A percentile compares a stretch with the other conserved stretches of the same genome.
phyloP scores from a whole-genome alignment of 768 basidiomycete species.

The Suillus plorans region DNA sequence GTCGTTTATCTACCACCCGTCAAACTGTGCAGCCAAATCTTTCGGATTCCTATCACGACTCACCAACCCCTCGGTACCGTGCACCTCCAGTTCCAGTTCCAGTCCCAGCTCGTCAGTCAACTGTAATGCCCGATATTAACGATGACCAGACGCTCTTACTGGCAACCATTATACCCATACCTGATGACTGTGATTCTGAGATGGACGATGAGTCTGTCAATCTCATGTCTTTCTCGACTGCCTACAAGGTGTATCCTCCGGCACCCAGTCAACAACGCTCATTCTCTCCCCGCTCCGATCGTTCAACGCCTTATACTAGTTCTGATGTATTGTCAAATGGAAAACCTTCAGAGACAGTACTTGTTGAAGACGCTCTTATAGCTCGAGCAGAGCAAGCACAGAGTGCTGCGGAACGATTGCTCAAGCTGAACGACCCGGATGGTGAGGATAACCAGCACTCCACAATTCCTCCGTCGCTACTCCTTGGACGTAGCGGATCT shows the following conservation, averaged over 20 bases:
- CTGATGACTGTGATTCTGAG: conserved; percentile 73
- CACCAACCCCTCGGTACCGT: conserved; percentile 21
- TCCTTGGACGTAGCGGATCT: conserved; percentile 40
- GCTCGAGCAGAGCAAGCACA: conserved; percentile 92
- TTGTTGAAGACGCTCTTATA: conserved; percentile 80
- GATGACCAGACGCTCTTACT: conserved; percentile 65
- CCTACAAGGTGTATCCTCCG: conserved; percentile 52
- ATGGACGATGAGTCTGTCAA: conserved; percentile 56
- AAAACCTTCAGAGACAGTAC: conserved; percentile 45
- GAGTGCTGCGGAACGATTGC: conserved; percentile 83
- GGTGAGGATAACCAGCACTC: conserved; percentile 55
- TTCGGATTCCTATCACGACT: conserved; percentile 32
- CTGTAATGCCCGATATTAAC: conserved; percentile 40
- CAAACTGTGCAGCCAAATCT: conserved; percentile 39
- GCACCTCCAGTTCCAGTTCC: conserved; percentile 29
- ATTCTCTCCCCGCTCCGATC: conserved; percentile 52
- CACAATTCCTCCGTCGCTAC: conserved; percentile 53
- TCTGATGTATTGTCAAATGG: conserved; percentile 61
- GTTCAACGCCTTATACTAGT: conserved; percentile 46
- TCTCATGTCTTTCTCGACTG: conserved; percentile 70
- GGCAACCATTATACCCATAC: conserved; percentile 73
- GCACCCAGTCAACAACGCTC: conserved; percentile 42
- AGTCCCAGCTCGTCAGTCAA: conserved; percentile 42
- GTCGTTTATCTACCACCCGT: conserved; percentile 36
- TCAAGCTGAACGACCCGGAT: conserved; percentile 85